These are phyloP conservation scores for Backusella macrospora DNA, from an alignment of 192 early-diverging fungal genomes.

Conservation along the genomic window DNA sequence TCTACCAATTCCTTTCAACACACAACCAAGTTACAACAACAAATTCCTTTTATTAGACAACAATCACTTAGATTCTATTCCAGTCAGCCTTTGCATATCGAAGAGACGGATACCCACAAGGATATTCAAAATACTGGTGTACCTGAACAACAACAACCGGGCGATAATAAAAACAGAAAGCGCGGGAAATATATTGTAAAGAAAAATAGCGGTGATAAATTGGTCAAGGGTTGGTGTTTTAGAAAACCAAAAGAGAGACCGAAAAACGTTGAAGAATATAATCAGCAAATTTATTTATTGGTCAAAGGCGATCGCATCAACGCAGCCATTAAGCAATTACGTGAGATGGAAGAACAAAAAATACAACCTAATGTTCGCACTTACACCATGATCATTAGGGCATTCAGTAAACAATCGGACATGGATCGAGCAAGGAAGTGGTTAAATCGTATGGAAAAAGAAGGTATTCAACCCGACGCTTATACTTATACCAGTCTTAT, in stretches of 20 bases:
- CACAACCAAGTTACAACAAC: neutral
- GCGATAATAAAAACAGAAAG: neutral
- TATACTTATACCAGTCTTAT: conserved; percentile 42
- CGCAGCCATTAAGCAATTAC: conserved; percentile 30
- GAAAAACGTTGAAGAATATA: conserved; percentile 17
- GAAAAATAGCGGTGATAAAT: neutral
- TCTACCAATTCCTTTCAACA: neutral
- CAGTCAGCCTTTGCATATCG: neutral
- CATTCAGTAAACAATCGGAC: conserved; percentile 23
- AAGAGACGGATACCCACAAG: neutral
- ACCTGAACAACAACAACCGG: neutral
- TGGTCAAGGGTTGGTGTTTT: neutral
- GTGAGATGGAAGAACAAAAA: conserved; percentile 20
- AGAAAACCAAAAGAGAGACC: conserved; percentile 10
- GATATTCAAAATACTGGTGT: neutral
- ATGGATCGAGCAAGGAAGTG: conserved; percentile 35
- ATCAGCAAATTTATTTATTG: neutral
- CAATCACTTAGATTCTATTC: neutral
- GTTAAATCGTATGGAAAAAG: conserved; percentile 33
- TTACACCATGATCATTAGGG: conserved; percentile 39
- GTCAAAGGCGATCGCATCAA: conserved; percentile 15
- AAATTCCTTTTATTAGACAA: neutral
- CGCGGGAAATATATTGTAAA: neutral
- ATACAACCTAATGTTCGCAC: conserved; percentile 21
- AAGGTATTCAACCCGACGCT: conserved; percentile 24